These are phyloP conservation scores for Aspergillus tamarii DNA, from an alignment of 2,329 filamentous ascomycete genomes.

Conservation along the genomic window DNA sequence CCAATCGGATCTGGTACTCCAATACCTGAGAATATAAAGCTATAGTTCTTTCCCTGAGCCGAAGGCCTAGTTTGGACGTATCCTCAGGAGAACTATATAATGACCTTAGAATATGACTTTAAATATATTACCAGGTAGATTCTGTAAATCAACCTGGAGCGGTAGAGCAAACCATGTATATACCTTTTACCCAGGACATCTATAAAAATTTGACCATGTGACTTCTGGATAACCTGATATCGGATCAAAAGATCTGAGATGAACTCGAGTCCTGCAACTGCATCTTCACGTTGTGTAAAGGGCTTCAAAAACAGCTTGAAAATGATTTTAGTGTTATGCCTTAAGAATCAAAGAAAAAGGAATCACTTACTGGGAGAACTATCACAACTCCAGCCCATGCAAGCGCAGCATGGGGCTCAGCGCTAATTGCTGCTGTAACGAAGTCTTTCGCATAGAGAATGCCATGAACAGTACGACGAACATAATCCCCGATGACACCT, in stretches of 20 bases:
- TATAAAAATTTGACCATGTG: neutral
- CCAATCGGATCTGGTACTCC: neutral
- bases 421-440: conserved; percentile 6
- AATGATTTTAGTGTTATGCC: neutral
- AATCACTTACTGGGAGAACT: neutral
- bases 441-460: conserved; percentile 14
- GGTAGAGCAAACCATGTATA: neutral
- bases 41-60: neutral
- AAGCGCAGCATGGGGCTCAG: conserved; percentile 21
- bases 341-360: neutral
- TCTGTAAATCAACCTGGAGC: neutral
- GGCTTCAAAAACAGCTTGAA: conserved; percentile 7
- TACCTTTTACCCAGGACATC: neutral
- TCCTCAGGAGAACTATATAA: neutral
- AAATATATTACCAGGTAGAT: neutral
- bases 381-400: conserved; percentile 22
- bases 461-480: conserved; percentile 2
- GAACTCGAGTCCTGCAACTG: conserved; percentile 6
- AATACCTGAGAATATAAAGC: neutral
- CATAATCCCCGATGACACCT: neutral
- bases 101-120: neutral
- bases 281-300: conserved; percentile 12
- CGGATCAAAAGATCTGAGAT: conserved; percentile 5
- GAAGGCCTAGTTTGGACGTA: neutral
- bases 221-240: neutral